phyloP scores from a whole-genome alignment of 306 rosid genomes.

The Pyrus pyrifolia region DNA sequence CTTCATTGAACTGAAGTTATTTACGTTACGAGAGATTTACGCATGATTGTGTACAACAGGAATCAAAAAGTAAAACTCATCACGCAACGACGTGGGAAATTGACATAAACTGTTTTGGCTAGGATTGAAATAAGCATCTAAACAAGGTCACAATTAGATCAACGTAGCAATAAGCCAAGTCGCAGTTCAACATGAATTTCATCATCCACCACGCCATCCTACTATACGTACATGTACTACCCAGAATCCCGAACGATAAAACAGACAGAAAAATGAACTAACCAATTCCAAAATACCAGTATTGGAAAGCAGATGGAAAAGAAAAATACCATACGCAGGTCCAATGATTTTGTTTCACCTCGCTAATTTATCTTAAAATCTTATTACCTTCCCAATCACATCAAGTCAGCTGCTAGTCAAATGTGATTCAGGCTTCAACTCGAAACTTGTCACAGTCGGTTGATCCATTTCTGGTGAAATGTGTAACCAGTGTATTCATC shows the following conservation, averaged over 20 bases:
- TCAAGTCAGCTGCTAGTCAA: constrained; percentile 5
- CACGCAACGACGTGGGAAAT: not conserved
- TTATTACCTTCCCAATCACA: constrained; percentile 12
- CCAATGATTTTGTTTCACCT: not conserved
- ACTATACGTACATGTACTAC: not conserved
- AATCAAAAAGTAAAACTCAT: not conserved
- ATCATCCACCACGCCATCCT: not conserved
- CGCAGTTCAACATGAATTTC: not conserved
- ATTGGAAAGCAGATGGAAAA: not conserved
- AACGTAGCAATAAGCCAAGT: not conserved
- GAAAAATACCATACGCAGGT: not conserved
- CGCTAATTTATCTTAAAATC: not conserved
- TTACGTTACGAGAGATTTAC: not conserved
- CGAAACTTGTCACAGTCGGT: constrained; percentile 51
- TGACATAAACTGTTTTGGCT: not conserved
- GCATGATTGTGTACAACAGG: not conserved
- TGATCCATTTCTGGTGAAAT: constrained; percentile 61
- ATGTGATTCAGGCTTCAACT: constrained; percentile 13
- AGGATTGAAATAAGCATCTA: not conserved
- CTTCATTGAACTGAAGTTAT: too few relatives aligned
- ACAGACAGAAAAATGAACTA: not conserved
- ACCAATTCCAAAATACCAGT: not conserved
- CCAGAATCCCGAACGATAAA: not conserved
- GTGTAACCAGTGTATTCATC: constrained; percentile 51
- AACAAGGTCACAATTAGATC: not conserved